Evolutionary conservation across 768 basidiomycete species (phyloP).

Genomic region (Pleurotus cornucopiae): DNA sequence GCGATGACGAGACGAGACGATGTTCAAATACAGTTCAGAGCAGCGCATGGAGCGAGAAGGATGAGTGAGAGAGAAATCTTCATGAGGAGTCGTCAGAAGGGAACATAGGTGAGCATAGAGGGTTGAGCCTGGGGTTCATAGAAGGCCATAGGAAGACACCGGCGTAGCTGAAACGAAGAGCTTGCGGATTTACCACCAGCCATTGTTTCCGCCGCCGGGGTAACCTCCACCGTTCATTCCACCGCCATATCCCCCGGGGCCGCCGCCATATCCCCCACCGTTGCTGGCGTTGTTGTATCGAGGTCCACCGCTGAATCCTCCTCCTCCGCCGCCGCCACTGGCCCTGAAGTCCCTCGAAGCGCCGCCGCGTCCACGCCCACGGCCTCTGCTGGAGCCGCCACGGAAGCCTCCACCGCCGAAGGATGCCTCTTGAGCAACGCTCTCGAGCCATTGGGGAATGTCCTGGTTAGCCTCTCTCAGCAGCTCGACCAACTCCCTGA

Average conservation of each 20-base stretch:
- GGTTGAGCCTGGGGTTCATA: slow-evolving; percentile 5
- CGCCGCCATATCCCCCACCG: slow-evolving; percentile 21
- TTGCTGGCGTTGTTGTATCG: slow-evolving; percentile 14
- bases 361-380: slow-evolving; percentile 58
- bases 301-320: slow-evolving; percentile 18
- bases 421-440: slow-evolving; percentile 75
- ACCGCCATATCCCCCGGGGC: slow-evolving; percentile 22
- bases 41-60: slow-evolving; percentile 41
- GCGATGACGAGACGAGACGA: slow-evolving; percentile 37
- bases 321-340: slow-evolving; percentile 31
- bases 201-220: slow-evolving; percentile 19
- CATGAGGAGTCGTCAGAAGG: slow-evolving; percentile 11
- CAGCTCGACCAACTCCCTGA: slow-evolving; percentile 87
- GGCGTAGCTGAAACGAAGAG: slow-evolving; percentile 11
- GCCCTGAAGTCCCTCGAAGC: slow-evolving; percentile 45
- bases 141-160: not conserved
- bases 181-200: slow-evolving; percentile 40
- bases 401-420: slow-evolving; percentile 59
- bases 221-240: slow-evolving; percentile 26
- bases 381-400: slow-evolving; percentile 47
- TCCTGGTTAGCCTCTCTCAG: slow-evolving; percentile 96
- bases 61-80: not conserved
- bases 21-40: slow-evolving; percentile 43
- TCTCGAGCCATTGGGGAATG: slow-evolving; percentile 87
- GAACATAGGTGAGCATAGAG: slow-evolving; percentile 11